Base-by-base conservation (phyloP, 2,329 filamentous ascomycete genomes). In the Teratosphaeria zuluensis region DNA sequence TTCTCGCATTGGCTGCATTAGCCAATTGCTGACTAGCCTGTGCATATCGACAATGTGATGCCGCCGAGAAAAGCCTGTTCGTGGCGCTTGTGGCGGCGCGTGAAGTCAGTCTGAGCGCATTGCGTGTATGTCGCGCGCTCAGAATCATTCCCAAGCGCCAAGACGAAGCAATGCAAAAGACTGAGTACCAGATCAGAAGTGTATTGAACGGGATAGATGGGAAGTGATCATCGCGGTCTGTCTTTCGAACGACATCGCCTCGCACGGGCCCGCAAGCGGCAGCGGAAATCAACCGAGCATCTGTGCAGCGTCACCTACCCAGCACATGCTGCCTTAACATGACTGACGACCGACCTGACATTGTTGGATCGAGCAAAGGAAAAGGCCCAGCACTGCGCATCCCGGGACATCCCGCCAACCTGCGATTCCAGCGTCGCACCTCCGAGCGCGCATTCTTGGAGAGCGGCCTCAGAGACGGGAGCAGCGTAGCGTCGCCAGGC, bases 1-100 rank as follows among this genome's bases (percentile, higher is more conserved):
- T 94, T 67, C 83, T 58, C 2, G 21, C 16, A 16, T 55, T 14
- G 19, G 58, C 60, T 32, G 59, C 52, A 33, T 38, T 52, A 5
- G 58, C 55, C 55, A 53, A 28, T 35, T 59, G 53, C 42, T 51
- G 48, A 14, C 33, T 31, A 21, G 54, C 48, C 16, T 52, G 33
- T 28, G 56, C 58, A 58, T 61, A n/a, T 38, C 42, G 28, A 33
- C 32, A 52, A 33, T 28, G 48, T 51, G 59, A 58, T 31, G 58
- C 57, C 21, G 58, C 57, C 21, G 58, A 48, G 55, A 59, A 57
- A 28, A 42, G 42, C 38, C 56, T 53, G 56, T n/a, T 16, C 16
- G 42, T 7, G 42, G 54, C 19, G 35, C 56, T 28, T 14, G 48
- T 53, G 30, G 55, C 35, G 46, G 42, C 46, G n/a, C 32, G 24